Evolutionary conservation across 208 protist species (phyloP), one percentile per base, ranked within the genome.

Genomic region (Trypanosoma mega): DNA sequence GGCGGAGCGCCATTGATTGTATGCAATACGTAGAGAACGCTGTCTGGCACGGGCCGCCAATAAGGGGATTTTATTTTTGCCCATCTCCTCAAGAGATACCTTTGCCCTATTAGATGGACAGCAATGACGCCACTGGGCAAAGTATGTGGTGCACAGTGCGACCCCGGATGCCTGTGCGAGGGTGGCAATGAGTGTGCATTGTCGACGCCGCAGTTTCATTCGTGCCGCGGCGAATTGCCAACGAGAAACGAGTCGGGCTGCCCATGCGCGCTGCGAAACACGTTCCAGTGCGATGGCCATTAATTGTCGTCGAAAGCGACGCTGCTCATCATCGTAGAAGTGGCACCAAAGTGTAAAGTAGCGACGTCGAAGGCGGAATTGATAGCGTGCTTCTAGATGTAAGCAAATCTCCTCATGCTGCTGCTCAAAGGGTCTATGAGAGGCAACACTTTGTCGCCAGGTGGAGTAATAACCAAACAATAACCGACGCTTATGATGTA

Each of bases 261-360:
- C 37, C 59, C 76, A 80, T 37, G 49, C 52, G 9, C 67, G 78
- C 16, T 70, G 59, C 3, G 80, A 82, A 14, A 79, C 29, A n/a
- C 70, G 66, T 6, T 76, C 74, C 6, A 94, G 67, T 9, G 74
- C 53, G 20, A 60, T 47, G 12, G 75, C 34, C 1, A 87, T 58
- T 0, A 86, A 31, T 52, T 87, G 63, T n/a, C 66, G 63, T 3
- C 70, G 53, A 51, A 79, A 65, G 29, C 70, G 74, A 1, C 74
- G 72, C 53, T 91, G 87, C 58, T 86, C 73, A 0, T 5, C 24
- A 37, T 90, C 81, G 61, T 94, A 91, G 45, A 89, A 85, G 24
- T 41, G 21, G 18, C 65, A 83, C 87, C 87, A 94, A 36, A 62
- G 72, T 0, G 61, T 68, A 50, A 91, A 91, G 62, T 78, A 90